Evolutionary conservation across 257 asterid species (phyloP).

Genomic region (Henckelia pumila): DNA sequence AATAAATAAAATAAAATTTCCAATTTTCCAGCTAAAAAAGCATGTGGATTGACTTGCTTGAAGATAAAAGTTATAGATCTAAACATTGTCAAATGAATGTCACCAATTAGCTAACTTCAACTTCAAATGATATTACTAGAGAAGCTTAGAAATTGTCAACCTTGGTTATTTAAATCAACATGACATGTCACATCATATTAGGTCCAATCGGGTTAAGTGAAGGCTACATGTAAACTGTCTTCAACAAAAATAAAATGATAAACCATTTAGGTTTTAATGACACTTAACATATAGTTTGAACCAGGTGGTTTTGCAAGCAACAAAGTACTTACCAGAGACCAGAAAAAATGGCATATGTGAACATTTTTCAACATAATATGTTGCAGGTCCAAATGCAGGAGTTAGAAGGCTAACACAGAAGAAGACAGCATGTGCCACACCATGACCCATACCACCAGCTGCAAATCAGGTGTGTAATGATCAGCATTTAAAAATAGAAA

Average conservation of each 20-base stretch:
- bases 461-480: constrained; percentile 29
- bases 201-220: neutral
- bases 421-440: constrained; percentile 95
- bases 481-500: constrained; percentile 18
- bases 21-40: constrained; percentile 11
- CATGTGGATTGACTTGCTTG: neutral
- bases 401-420: constrained; percentile 94
- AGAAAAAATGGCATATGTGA: constrained; percentile 83
- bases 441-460: constrained; percentile 99
- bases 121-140: neutral
- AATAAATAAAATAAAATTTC: constrained; percentile 6
- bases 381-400: constrained; percentile 97
- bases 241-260: neutral
- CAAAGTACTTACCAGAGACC: constrained; percentile 63
- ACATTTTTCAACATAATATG: constrained; percentile 90
- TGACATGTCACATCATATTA: constrained; percentile 2
- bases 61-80: neutral
- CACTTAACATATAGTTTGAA: neutral
- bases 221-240: constrained; percentile 10
- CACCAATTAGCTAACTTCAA: constrained; percentile 1
- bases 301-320: constrained; percentile 9
- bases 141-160: constrained; percentile 3
- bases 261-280: neutral
- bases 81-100: neutral
- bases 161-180: neutral